Conservation (phyloP, 1,139 yeast species). For the Sugiyamaella pinicola region DNA sequence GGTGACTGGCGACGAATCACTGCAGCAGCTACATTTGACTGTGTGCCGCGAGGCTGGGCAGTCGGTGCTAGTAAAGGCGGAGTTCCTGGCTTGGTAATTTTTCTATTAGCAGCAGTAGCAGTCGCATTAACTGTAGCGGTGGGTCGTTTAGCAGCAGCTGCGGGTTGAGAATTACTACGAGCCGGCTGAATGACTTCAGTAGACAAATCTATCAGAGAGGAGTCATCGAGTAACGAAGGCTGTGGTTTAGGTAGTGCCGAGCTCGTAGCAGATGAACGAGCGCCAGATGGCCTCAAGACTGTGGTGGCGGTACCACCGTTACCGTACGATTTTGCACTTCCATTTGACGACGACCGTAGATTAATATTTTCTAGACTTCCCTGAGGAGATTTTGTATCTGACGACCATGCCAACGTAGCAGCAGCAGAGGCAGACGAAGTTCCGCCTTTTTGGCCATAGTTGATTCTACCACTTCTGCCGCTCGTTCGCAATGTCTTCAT, state of each 20-base stretch:
- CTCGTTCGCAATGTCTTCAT: slow-evolving; percentile 31
- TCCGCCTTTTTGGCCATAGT: slow-evolving; percentile 25
- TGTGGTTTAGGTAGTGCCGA: slow-evolving; percentile 9
- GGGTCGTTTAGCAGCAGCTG: slow-evolving; percentile 3
- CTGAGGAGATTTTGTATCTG: slow-evolving; percentile 6
- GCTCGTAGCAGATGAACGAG: background rate
- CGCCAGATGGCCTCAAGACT: background rate
- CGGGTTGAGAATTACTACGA: slow-evolving; percentile 12
- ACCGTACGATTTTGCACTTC: background rate
- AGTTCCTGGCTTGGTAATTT: slow-evolving; percentile 1
- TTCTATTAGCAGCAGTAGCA: background rate
- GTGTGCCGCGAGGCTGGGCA: background rate
- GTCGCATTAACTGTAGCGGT: background rate
- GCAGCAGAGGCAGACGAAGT: slow-evolving; percentile 35
- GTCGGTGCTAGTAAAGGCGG: slow-evolving; percentile 11
- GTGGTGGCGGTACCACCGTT: background rate
- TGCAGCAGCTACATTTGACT: background rate
- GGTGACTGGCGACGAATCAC: slow-evolving; percentile 5
- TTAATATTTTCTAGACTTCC: background rate
- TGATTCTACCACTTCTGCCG: slow-evolving; percentile 29
- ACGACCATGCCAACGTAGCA: slow-evolving; percentile 35
- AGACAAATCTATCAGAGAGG: slow-evolving; percentile 21
- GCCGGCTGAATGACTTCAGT: slow-evolving; percentile 17
- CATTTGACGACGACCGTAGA: slow-evolving; percentile 2
- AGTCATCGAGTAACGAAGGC: slow-evolving; percentile 20